Evolutionary conservation across 2,329 filamentous ascomycete species (phyloP).

Genomic region (Alternaria brassicae): DNA sequence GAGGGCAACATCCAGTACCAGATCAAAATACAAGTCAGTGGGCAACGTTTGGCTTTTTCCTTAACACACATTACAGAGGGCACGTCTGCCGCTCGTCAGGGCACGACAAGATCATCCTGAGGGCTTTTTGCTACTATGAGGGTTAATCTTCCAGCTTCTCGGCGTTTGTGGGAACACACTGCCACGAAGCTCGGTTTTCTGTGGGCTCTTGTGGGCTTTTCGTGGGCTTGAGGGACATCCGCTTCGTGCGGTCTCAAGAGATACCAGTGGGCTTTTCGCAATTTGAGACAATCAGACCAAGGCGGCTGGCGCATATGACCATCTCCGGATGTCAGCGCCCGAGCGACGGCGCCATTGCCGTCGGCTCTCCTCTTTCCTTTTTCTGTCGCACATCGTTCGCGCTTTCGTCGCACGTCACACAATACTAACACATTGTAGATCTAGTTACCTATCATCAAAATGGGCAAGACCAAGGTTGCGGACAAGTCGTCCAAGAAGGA

Average conservation of each 20-base stretch:
- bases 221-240: slow-evolving; percentile 54
- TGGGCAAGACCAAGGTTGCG: slow-evolving; percentile 48
- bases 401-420: slow-evolving; percentile 11
- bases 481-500: slow-evolving; percentile 60
- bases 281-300: slow-evolving; percentile 50
- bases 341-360: slow-evolving; percentile 33
- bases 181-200: slow-evolving; percentile 55
- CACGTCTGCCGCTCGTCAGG: slow-evolving; percentile 46
- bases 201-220: slow-evolving; percentile 57
- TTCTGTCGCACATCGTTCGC: slow-evolving; percentile 6
- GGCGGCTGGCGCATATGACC: slow-evolving; percentile 40
- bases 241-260: slow-evolving; percentile 50
- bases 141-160: slow-evolving; percentile 54
- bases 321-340: slow-evolving; percentile 26
- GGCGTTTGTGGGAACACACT: slow-evolving; percentile 62
- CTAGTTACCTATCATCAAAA: slow-evolving; percentile 36
- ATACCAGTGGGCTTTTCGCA: slow-evolving; percentile 54
- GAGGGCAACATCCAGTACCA: slow-evolving; percentile 43
- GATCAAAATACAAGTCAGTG: slow-evolving; percentile 50
- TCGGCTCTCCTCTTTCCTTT: slow-evolving; percentile 30
- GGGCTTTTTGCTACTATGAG: slow-evolving; percentile 51
- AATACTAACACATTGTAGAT: slow-evolving; percentile 46
- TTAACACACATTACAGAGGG: slow-evolving; percentile 49
- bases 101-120: slow-evolving; percentile 49
- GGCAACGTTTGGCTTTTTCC: slow-evolving; percentile 51